A percentile compares a stretch with the other conserved stretches of the same genome.
Evolutionary conservation across 148 eudicot genomes (phyloP).

Genomic region (Heliamphora exappendiculata): DNA sequence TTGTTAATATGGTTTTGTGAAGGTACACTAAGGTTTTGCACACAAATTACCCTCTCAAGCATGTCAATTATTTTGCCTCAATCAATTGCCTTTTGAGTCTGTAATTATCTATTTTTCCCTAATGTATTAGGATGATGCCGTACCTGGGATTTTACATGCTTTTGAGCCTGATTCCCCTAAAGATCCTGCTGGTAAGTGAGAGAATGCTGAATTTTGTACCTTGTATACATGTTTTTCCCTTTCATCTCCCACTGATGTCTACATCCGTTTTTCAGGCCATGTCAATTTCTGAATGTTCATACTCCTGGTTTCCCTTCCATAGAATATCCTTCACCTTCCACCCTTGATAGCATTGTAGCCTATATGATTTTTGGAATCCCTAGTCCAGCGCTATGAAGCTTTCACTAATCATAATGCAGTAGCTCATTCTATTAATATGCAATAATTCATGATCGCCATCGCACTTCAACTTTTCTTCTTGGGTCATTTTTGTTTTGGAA

Average conservation of each 20-base stretch:
- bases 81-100: neutral
- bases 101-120: too few relatives aligned
- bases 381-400: neutral
- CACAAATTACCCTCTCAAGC: neutral
- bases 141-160: conserved; percentile 45
- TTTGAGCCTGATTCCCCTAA: conserved; percentile 52
- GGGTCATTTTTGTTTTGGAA: neutral
- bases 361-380: neutral
- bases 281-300: neutral
- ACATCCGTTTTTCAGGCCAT: neutral
- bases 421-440: neutral
- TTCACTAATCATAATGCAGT: neutral
- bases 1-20: neutral
- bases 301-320: neutral
- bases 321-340: neutral
- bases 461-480: neutral
- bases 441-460: neutral
- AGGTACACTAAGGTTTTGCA: neutral
- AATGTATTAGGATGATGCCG: conserved; percentile 29
- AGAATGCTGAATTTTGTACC: neutral
- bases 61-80: neutral
- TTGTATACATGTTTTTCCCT: neutral
- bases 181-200: conserved; percentile 47
- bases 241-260: neutral
- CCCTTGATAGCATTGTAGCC: neutral